phyloP scores from a whole-genome alignment of 306 rosid genomes.

The Mimosa pudica region DNA sequence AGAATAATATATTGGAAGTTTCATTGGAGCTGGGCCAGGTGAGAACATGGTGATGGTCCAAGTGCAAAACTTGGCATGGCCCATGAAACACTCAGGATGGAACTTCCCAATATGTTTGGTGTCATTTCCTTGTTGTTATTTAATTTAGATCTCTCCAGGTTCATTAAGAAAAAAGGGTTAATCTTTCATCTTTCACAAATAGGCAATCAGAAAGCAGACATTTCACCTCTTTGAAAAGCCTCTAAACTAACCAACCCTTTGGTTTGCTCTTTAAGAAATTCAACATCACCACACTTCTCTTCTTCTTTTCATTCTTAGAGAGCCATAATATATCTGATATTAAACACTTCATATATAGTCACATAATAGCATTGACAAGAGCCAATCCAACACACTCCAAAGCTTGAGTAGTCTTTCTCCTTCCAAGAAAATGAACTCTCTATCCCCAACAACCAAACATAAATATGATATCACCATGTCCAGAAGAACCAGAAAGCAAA shows the following conservation, averaged over 20 bases:
- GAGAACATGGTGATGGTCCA: slow-evolving; percentile 7
- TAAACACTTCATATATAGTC: background rate
- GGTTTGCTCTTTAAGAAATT: slow-evolving; percentile 60
- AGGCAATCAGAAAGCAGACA: slow-evolving; percentile 50
- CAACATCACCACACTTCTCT: slow-evolving; percentile 7
- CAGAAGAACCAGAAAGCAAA: slow-evolving; percentile 73
- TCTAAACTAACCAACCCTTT: slow-evolving; percentile 51
- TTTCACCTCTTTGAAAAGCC: slow-evolving; percentile 61
- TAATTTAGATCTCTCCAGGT: background rate
- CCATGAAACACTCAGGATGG: slow-evolving; percentile 14
- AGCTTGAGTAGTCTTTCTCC: background rate
- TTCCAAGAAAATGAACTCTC: slow-evolving; percentile 52
- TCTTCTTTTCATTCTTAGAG: background rate
- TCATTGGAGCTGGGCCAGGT: slow-evolving; percentile 32
- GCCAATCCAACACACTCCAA: background rate
- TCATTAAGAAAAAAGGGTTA: slow-evolving; percentile 37
- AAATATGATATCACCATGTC: slow-evolving; percentile 80
- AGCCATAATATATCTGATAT: background rate
- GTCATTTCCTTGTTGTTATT: slow-evolving; percentile 12
- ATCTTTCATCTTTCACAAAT: slow-evolving; percentile 44
- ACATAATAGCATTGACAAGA: background rate
- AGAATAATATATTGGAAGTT: background rate
- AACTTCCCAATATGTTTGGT: slow-evolving; percentile 42
- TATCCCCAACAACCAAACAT: slow-evolving; percentile 46
- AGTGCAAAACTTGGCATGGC: background rate